These are phyloP conservation scores for Neospora caninum DNA, from an alignment of 169 alveolate genomes.

Conservation along the genomic window DNA sequence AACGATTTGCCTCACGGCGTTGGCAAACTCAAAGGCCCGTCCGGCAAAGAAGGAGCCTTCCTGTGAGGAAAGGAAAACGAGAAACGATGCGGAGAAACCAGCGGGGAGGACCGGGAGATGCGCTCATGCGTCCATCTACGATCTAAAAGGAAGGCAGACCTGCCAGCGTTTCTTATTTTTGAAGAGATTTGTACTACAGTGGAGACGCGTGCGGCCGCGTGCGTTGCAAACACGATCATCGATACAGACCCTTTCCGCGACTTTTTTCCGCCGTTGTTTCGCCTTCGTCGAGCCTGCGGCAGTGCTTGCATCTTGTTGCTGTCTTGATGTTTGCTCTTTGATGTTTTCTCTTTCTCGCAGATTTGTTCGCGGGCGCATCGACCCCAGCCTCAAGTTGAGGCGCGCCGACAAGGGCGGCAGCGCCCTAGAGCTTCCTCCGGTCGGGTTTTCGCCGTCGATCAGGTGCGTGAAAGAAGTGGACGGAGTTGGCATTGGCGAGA, in stretches of 20 bases:
- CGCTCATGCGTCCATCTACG: neutral
- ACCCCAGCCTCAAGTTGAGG: neutral
- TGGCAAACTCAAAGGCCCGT: neutral
- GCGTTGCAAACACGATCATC: no score
- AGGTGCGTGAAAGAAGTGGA: neutral
- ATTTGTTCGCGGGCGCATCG: constrained; percentile 11
- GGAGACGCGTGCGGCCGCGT: no score
- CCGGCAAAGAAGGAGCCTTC: neutral
- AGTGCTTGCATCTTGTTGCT: no score
- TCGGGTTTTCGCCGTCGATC: neutral
- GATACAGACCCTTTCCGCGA: no score
- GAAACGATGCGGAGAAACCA: neutral
- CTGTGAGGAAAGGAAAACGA: neutral
- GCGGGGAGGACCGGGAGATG: neutral
- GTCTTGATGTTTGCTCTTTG: no score
- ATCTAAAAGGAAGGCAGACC: no score
- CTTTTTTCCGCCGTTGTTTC: no score
- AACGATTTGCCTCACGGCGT: constrained; percentile 51
- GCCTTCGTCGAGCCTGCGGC: no score
- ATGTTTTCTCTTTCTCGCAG: neutral
- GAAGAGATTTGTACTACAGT: no score
- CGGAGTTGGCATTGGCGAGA: no score
- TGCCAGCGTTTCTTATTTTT: no score
- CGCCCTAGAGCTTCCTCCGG: neutral
- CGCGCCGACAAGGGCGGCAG: constrained; percentile 31